Conservation (phyloP, 441 rosid genomes). For the Pelargonium fulgidum region DNA sequence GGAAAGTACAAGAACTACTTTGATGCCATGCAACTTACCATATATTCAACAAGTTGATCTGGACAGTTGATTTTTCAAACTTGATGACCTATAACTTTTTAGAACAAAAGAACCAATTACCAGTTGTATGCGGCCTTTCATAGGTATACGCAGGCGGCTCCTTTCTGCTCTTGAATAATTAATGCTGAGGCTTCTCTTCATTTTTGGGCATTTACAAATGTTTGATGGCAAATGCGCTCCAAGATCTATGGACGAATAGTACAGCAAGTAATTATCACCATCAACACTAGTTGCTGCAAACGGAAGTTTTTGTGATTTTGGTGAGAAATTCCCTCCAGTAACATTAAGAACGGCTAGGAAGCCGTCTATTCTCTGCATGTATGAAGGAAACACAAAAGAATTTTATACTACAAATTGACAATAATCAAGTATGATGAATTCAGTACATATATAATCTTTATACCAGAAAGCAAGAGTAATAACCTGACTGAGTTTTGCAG, state of each 20-base stretch:
- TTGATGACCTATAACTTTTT: background rate
- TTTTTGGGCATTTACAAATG: conserved; percentile 26
- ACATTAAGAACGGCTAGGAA: conserved; percentile 53
- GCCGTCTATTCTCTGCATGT: conserved; percentile 45
- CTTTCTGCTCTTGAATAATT: conserved; percentile 31
- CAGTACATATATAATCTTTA: conserved; percentile 8
- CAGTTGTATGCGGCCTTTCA: conserved; percentile 54
- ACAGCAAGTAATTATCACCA: conserved; percentile 46
- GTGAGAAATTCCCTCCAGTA: conserved; percentile 49
- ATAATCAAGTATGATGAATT: background rate
- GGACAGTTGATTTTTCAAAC: background rate
- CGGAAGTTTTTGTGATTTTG: conserved; percentile 46
- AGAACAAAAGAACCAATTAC: conserved; percentile 25
- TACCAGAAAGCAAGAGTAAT: conserved; percentile 17
- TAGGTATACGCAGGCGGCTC: conserved; percentile 39
- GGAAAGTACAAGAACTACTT: background rate
- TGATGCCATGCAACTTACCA: background rate
- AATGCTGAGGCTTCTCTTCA: conserved; percentile 40
- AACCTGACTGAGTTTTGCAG: conserved; percentile 45
- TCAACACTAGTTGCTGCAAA: conserved; percentile 48
- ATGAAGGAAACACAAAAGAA: conserved; percentile 10
- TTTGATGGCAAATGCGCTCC: conserved; percentile 24
- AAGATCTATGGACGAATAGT: conserved; percentile 45
- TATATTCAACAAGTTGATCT: background rate
- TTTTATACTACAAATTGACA: conserved; percentile 5